Percentiles rank a stretch among this genome's conserved stretches.
Evolutionary conservation across 2,329 filamentous ascomycete genomes (phyloP).

Genomic region (Fusarium palustre): DNA sequence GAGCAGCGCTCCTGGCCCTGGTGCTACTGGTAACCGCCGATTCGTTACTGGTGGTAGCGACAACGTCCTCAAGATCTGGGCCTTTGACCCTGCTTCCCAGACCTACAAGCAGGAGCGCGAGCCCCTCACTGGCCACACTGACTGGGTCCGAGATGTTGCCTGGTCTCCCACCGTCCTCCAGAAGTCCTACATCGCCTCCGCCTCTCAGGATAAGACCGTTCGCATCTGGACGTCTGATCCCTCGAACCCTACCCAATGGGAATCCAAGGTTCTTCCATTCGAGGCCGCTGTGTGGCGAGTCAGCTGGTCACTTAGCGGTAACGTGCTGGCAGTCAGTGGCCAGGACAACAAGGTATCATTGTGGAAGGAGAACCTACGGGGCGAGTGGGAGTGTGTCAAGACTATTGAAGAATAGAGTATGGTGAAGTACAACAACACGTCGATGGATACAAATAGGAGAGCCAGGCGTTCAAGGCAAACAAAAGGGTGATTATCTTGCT

Average conservation of each 20-base stretch:
- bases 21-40: slow-evolving; percentile 74
- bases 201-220: slow-evolving; percentile 96
- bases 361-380: slow-evolving; percentile 98
- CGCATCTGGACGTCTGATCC: slow-evolving; percentile 91
- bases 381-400: slow-evolving; percentile 97
- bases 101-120: slow-evolving; percentile 72
- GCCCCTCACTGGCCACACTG: slow-evolving; percentile 82
- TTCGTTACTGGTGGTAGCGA: slow-evolving; percentile 97
- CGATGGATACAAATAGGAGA: slow-evolving; percentile 65
- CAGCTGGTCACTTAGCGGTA: slow-evolving; percentile 97
- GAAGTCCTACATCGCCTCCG: slow-evolving; percentile 96
- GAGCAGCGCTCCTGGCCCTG: slow-evolving; percentile 72
- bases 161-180: slow-evolving; percentile 96
- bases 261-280: slow-evolving; percentile 85
- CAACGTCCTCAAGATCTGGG: slow-evolving; percentile 94
- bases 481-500: slow-evolving; percentile 44
- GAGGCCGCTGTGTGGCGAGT: slow-evolving; percentile 94
- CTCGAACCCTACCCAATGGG: slow-evolving; percentile 77
- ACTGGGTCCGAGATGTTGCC: slow-evolving; percentile 98
- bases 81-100: slow-evolving; percentile 74
- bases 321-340: slow-evolving; percentile 92
- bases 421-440: slow-evolving; percentile 65
- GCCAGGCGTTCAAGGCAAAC: slow-evolving; percentile 54
- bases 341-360: slow-evolving; percentile 96
- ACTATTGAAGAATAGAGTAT: slow-evolving; percentile 90